Conservation (phyloP, 345 rosid species). For the Sisymbrium altissimum region DNA sequence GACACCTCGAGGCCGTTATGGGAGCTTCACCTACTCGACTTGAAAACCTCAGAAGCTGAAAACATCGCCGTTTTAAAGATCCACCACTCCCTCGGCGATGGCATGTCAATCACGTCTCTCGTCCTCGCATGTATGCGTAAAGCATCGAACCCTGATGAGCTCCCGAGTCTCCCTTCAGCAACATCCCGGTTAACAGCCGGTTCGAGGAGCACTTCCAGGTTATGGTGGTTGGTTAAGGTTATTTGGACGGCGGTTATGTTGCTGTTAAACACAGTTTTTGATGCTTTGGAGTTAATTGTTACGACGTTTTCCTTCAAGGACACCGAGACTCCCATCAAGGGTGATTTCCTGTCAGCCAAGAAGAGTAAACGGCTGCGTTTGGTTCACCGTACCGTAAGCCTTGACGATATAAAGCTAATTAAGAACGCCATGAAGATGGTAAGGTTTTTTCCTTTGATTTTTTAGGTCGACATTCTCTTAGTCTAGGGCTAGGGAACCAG, state of each 20-base stretch:
- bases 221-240: slow-evolving; percentile 38
- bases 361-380: slow-evolving; percentile 24
- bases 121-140: slow-evolving; percentile 54
- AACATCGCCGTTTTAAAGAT: slow-evolving; percentile 39
- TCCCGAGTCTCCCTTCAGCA: slow-evolving; percentile 48
- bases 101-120: slow-evolving; percentile 56
- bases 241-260: slow-evolving; percentile 40
- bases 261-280: slow-evolving; percentile 51
- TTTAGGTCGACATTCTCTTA: too few relatives aligned
- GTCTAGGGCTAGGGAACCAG: too few relatives aligned
- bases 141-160: slow-evolving; percentile 50
- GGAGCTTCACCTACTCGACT: slow-evolving; percentile 73
- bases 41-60: slow-evolving; percentile 62
- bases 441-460: slow-evolving; percentile 7
- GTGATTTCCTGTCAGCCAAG: slow-evolving; percentile 1
- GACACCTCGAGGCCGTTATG: slow-evolving; percentile 68
- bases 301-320: slow-evolving; percentile 46
- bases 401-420: slow-evolving; percentile 57
- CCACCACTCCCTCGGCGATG: slow-evolving; percentile 63
- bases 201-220: slow-evolving; percentile 14
- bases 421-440: slow-evolving; percentile 30
- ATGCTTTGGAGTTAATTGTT: slow-evolving; percentile 37
- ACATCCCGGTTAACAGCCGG: neutral
- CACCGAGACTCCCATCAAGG: slow-evolving; percentile 51
- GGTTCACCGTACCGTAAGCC: slow-evolving; percentile 45